phyloP scores from a whole-genome alignment of 2,329 filamentous ascomycete species.

The Aspergillus ochraceoroseus region DNA sequence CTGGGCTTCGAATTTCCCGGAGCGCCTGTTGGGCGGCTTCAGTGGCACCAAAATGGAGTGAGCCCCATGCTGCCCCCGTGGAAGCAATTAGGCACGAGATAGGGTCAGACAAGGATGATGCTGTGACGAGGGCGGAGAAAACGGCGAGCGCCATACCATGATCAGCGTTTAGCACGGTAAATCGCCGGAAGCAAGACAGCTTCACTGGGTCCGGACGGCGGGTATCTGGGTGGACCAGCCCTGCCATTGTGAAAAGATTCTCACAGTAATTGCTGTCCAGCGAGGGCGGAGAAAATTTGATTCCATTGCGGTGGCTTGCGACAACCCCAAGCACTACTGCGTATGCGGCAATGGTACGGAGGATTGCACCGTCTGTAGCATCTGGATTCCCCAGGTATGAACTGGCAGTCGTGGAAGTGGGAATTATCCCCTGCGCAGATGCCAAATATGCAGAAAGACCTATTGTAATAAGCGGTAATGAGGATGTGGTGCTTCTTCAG shows the following conservation, averaged over 20 bases:
- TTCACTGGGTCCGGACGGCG: constrained; percentile 45
- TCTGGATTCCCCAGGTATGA: constrained; percentile 25
- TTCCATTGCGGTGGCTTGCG: constrained; percentile 25
- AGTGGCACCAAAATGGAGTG: constrained; percentile 57
- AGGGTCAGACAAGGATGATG: constrained; percentile 54
- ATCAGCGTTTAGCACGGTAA: constrained; percentile 56
- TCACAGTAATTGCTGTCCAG: constrained; percentile 50
- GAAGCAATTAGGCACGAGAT: constrained; percentile 51
- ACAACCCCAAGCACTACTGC: constrained; percentile 26
- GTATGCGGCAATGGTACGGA: constrained; percentile 26
- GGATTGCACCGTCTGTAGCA: constrained; percentile 22
- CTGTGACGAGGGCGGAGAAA: constrained; percentile 53
- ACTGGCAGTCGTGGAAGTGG: constrained; percentile 18
- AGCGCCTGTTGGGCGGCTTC: constrained; percentile 51
- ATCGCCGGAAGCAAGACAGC: constrained; percentile 49
- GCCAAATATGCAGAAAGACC: constrained; percentile 31
- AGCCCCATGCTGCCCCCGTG: constrained; percentile 53
- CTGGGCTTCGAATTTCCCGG: constrained; percentile 24
- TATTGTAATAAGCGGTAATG: constrained; percentile 27
- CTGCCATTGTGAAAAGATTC: constrained; percentile 54
- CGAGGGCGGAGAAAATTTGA: constrained; percentile 19
- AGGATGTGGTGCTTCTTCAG: constrained; percentile 13
- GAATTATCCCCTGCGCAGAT: constrained; percentile 20
- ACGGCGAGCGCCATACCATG: constrained; percentile 58
- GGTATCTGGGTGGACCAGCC: constrained; percentile 47